Evolutionary conservation across 108 stramenopile genomes (phyloP).

Genomic region (Cylindrotheca closterium): DNA sequence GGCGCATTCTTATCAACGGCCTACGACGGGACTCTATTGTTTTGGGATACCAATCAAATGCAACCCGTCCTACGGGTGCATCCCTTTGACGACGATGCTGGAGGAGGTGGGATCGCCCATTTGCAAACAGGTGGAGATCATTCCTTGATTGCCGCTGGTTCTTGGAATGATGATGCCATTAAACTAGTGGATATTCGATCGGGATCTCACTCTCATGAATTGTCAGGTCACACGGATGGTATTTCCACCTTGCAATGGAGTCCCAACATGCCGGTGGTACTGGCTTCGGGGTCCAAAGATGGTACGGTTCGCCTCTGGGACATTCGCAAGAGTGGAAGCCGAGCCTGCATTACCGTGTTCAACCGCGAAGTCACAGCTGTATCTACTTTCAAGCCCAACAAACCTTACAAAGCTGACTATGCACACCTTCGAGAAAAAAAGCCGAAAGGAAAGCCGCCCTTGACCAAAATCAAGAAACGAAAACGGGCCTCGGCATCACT

Average conservation of each 20-base stretch:
- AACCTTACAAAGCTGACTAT: slow-evolving; percentile 20
- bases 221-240: slow-evolving; percentile 58
- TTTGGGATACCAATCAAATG: slow-evolving; percentile 75
- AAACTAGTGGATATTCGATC: slow-evolving; percentile 68
- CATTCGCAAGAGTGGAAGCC: slow-evolving; percentile 64
- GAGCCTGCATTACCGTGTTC: slow-evolving; percentile 60
- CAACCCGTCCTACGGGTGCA: slow-evolving; percentile 34
- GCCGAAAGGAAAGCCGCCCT: not conserved
- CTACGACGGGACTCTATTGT: slow-evolving; percentile 49
- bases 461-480: slow-evolving; percentile 12
- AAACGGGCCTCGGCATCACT: slow-evolving; percentile 3
- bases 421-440: slow-evolving; percentile 27
- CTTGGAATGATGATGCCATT: slow-evolving; percentile 19
- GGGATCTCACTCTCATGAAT: slow-evolving; percentile 66
- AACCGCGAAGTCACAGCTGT: slow-evolving; percentile 33
- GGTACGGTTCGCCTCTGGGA: slow-evolving; percentile 76
- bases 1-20: slow-evolving; percentile 73
- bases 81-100: slow-evolving; percentile 21
- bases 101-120: slow-evolving; percentile 13
- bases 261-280: slow-evolving; percentile 43
- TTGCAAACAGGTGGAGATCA: slow-evolving; percentile 20
- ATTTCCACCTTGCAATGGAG: slow-evolving; percentile 67
- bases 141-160: slow-evolving; percentile 22
- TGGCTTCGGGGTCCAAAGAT: slow-evolving; percentile 70
- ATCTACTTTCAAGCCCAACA: not conserved